phyloP scores from a whole-genome alignment of 805 yeast genomes.

The Pichia cabralensis region DNA sequence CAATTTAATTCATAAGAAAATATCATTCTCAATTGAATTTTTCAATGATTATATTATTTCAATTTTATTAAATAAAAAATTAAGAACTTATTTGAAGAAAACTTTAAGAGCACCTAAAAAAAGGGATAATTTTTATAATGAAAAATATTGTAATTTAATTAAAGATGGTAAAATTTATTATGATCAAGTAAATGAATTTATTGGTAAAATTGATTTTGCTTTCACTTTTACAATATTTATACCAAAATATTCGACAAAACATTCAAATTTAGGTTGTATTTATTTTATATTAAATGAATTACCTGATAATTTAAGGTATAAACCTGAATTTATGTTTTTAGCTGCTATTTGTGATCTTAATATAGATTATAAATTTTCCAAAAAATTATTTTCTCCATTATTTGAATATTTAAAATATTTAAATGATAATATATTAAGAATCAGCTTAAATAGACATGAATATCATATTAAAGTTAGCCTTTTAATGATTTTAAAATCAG shows the following conservation, averaged over 20 bases:
- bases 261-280: not conserved
- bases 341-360: not conserved
- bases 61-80: conserved; percentile 4
- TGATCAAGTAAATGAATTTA: not conserved
- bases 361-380: not conserved
- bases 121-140: not conserved
- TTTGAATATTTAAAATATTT: conserved; percentile 1
- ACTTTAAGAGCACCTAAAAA: conserved; percentile 3
- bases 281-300: conserved; percentile 5
- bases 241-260: not conserved
- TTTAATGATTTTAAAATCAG: no score
- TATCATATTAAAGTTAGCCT: conserved; percentile 2
- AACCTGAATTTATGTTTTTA: conserved; percentile 5
- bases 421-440: not conserved
- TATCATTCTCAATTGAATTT: conserved; percentile 1
- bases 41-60: conserved; percentile 3
- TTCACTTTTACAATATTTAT: conserved; percentile 5
- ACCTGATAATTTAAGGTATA: conserved; percentile 2
- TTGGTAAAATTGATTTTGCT: conserved; percentile 3
- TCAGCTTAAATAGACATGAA: conserved; percentile 7
- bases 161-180: conserved; percentile 5
- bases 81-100: conserved; percentile 3
- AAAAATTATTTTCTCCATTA: not conserved
- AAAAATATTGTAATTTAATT: not conserved
- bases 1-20: not conserved